Evolutionary conservation across 345 rosid genomes (phyloP).

Genomic region (Erucastrum elatum): DNA sequence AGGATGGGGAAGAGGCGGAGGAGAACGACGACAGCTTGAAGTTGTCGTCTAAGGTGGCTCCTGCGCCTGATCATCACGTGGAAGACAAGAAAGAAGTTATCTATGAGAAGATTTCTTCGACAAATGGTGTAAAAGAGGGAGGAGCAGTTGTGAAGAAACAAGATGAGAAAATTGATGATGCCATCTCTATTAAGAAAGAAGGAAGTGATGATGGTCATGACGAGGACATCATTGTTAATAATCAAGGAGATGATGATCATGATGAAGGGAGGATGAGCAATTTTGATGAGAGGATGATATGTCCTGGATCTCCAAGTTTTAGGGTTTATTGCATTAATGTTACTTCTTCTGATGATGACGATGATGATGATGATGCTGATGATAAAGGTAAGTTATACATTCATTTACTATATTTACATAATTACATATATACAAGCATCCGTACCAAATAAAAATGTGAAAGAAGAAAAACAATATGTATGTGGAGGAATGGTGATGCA

Average conservation of each 20-base stretch:
- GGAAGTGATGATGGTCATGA: neutral
- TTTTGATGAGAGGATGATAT: conserved; percentile 31
- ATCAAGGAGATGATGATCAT: neutral
- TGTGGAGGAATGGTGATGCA: neutral
- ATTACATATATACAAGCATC: neutral
- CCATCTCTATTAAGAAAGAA: conserved; percentile 20
- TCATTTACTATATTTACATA: neutral
- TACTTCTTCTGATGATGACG: conserved; percentile 2
- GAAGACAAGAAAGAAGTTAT: conserved; percentile 38
- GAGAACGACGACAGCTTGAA: conserved; percentile 23
- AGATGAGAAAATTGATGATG: conserved; percentile 19
- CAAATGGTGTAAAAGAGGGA: conserved; percentile 1
- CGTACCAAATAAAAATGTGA: neutral
- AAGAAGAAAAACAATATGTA: neutral
- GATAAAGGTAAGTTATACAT: conserved; percentile 29
- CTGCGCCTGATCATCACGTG: conserved; percentile 23
- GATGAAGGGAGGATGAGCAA: conserved; percentile 19
- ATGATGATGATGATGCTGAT: conserved; percentile 7
- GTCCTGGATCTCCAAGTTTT: conserved; percentile 50
- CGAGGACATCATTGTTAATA: neutral
- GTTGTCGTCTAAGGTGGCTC: conserved; percentile 39
- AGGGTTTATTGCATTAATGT: conserved; percentile 45
- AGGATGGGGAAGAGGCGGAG: conserved; percentile 27
- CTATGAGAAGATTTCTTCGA: conserved; percentile 14
- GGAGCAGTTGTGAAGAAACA: conserved; percentile 30